phyloP scores from a whole-genome alignment of 176 grass and related monocot species.

The Leersia perrieri region DNA sequence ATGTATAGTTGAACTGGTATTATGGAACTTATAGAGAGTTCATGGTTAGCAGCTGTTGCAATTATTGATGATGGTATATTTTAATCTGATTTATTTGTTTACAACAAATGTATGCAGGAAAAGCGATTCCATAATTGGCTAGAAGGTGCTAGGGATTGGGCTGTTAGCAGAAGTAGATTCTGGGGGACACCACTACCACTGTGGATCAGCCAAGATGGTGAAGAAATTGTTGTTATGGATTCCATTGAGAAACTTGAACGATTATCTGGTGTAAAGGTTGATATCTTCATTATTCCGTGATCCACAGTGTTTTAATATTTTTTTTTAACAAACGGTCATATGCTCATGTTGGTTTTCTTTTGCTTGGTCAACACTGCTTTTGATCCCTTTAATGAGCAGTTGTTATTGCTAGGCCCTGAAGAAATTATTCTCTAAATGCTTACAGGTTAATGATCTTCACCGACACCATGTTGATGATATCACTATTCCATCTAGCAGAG shows the following conservation, averaged over 20 bases:
- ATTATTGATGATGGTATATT: slow-evolving; percentile 26
- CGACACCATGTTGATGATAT: slow-evolving; percentile 97
- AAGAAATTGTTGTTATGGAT: slow-evolving; percentile 89
- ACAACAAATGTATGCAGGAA: slow-evolving; percentile 56
- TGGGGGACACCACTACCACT: slow-evolving; percentile 98
- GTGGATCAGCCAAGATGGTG: slow-evolving; percentile 90
- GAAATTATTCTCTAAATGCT: slow-evolving; percentile 13
- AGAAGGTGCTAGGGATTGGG: slow-evolving; percentile 98
- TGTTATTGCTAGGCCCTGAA: not conserved
- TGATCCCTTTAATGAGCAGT: not conserved
- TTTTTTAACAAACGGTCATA: not conserved
- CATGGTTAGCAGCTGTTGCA: not conserved
- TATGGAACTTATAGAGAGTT: slow-evolving; percentile 20
- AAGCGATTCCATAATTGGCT: slow-evolving; percentile 99
- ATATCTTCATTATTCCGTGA: slow-evolving; percentile 19
- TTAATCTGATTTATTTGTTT: slow-evolving; percentile 14
- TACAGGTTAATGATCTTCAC: slow-evolving; percentile 91
- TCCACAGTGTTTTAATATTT: not conserved
- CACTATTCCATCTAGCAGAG: slow-evolving; percentile 88
- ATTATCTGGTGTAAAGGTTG: slow-evolving; percentile 91
- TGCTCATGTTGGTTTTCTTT: not conserved
- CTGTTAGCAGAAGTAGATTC: slow-evolving; percentile 95
- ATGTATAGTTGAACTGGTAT: not conserved
- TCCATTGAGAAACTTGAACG: slow-evolving; percentile 92
- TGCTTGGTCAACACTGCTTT: not conserved